These are phyloP conservation scores for Ophiobolus disseminans DNA, from an alignment of 2,329 filamentous ascomycete species.

Conservation along the genomic window DNA sequence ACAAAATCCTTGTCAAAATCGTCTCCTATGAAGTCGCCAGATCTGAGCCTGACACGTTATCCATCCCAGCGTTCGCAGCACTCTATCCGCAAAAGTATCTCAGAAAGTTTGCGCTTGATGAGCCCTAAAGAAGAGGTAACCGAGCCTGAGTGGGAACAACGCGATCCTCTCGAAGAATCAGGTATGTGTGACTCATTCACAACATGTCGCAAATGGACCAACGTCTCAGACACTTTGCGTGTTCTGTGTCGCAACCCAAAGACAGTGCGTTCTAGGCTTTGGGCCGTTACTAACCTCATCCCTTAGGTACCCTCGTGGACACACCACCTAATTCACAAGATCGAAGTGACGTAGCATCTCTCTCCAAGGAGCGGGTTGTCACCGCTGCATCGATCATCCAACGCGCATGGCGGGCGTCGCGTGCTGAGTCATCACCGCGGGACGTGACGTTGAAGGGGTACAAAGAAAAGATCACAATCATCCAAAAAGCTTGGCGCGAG, in stretches of 20 bases:
- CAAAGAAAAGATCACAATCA: constrained; percentile 47
- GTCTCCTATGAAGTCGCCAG: constrained; percentile 36
- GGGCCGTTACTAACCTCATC: constrained; percentile 1
- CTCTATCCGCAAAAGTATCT: constrained; percentile 44
- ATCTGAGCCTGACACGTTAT: constrained; percentile 35
- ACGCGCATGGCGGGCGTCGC: constrained; percentile 44
- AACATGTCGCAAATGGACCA: background rate
- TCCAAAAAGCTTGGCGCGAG: constrained; percentile 49
- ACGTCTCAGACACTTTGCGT: no score
- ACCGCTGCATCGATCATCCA: constrained; percentile 46
- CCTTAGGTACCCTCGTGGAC: constrained; percentile 28
- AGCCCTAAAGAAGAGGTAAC: constrained; percentile 38
- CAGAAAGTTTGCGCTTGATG: constrained; percentile 37
- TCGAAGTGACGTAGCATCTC: constrained; percentile 28
- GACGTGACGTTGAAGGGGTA: constrained; percentile 44
- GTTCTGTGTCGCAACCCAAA: background rate
- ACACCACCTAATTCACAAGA: constrained; percentile 41
- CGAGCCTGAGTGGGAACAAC: constrained; percentile 35
- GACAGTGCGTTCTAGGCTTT: background rate
- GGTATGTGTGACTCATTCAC: constrained; percentile 5
- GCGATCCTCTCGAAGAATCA: constrained; percentile 38
- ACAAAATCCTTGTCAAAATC: constrained; percentile 41
- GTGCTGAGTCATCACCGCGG: constrained; percentile 25
- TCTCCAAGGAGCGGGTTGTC: constrained; percentile 33
- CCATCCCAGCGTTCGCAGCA: constrained; percentile 42